phyloP scores from a whole-genome alignment of 257 asterid species.

The Salvia hispanica region DNA sequence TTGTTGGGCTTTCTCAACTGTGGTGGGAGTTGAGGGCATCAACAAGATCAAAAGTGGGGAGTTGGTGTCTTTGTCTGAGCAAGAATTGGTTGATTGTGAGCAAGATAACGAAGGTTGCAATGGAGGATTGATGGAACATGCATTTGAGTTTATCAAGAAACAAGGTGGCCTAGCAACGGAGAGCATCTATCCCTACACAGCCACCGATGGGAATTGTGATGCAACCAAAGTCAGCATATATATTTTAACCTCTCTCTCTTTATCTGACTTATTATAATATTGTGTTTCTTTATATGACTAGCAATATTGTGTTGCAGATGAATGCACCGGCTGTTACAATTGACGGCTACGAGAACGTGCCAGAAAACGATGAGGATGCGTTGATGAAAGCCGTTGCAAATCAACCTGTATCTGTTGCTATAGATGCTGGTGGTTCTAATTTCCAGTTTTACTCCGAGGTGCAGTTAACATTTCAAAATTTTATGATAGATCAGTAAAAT shows the following conservation, averaged over 20 bases:
- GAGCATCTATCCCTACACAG: conserved; percentile 65
- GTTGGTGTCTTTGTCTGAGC: conserved; percentile 76
- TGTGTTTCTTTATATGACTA: not conserved
- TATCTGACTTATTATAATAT: too few relatives aligned
- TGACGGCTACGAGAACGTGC: conserved; percentile 81
- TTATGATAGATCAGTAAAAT: not conserved
- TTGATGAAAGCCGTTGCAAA: conserved; percentile 82
- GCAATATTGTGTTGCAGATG: conserved; percentile 42
- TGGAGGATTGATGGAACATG: conserved; percentile 85
- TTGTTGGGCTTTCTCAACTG: conserved; percentile 92
- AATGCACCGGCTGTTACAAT: conserved; percentile 74
- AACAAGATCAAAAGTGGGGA: conserved; percentile 69
- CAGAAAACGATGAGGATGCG: conserved; percentile 67
- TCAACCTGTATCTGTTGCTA: conserved; percentile 87
- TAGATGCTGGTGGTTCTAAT: conserved; percentile 71
- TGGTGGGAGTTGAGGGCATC: conserved; percentile 91
- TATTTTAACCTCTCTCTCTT: too few relatives aligned
- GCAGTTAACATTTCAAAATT: not conserved
- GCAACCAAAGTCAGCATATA: conserved; percentile 51
- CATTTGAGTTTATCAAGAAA: conserved; percentile 69
- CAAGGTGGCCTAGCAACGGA: conserved; percentile 79
- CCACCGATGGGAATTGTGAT: conserved; percentile 62
- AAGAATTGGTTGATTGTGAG: conserved; percentile 86
- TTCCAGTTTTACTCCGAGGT: conserved; percentile 88
- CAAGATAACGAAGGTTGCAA: conserved; percentile 75